Evolutionary conservation across 225 moss, liverwort and hornwort genomes (phyloP).

Genomic region (Straminergon stramineum): DNA sequence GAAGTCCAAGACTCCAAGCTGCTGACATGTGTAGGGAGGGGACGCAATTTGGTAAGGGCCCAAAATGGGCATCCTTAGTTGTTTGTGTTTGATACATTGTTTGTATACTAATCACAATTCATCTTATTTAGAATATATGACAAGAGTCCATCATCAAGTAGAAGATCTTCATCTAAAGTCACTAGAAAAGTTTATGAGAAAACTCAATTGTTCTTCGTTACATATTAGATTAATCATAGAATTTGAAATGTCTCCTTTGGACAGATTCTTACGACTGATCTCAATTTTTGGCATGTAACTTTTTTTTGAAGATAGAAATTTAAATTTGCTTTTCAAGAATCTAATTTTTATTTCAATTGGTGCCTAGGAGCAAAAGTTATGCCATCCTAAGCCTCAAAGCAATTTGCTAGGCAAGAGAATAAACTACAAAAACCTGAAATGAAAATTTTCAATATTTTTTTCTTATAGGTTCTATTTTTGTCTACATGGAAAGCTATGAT

Average conservation of each 20-base stretch:
- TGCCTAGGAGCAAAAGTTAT: fast-evolving
- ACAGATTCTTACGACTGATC: fast-evolving
- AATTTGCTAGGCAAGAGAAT: fast-evolving
- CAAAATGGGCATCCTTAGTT: background rate
- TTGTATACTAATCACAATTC: background rate
- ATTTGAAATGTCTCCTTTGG: fast-evolving
- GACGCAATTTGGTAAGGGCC: background rate
- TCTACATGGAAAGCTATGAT: background rate
- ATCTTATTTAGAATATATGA: background rate
- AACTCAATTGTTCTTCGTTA: background rate
- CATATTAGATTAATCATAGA: background rate
- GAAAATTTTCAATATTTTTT: background rate
- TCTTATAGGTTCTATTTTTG: background rate
- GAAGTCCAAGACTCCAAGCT: background rate
- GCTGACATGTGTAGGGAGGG: background rate
- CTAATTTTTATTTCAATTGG: background rate
- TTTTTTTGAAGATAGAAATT: background rate
- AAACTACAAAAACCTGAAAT: background rate
- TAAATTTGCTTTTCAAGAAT: fast-evolving
- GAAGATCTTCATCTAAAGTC: background rate
- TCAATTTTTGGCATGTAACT: background rate
- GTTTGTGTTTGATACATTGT: background rate
- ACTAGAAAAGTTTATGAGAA: background rate
- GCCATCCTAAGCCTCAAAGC: fast-evolving
- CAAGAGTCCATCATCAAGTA: background rate